Base-by-base conservation (phyloP, 2,329 filamentous ascomycete species). In the Aspergillus sp. region DNA sequence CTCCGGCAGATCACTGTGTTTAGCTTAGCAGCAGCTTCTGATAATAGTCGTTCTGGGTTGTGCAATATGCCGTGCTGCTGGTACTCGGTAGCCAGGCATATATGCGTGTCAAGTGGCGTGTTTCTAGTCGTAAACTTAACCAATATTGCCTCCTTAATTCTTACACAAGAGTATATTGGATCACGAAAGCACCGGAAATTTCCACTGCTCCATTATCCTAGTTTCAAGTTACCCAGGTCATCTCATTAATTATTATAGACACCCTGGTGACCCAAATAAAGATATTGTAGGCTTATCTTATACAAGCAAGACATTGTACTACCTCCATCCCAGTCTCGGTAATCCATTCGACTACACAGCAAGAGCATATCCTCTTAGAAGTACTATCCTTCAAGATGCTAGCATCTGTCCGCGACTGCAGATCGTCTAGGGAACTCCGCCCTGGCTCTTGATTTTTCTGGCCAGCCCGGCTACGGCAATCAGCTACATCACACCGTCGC, bases 341-440 rank as follows among this genome's bases (percentile, higher is more conserved):
- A 15, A 77, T 49, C 5, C 69, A 72, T 57, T 77, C 75, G 12
- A 77, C 70, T 6, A 75, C 72, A 64, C 74, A 77, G 41, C 66
- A 63, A 1, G 75, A 77, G 41, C 75, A 77, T 37, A 77, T 66
- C 52, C 70, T 77, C 40, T 73, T 61, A 12, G 64, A 56, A 12
- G 50, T 57, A n/a, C 61, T 61, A 13, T 17, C 24, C n/a, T 57
- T 45, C n/a, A 54, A 27, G 8, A 46, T 50, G 11, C 19, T 42
- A 3, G 24, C 40, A 45, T 46, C 17, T 44, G 15, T 48, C n/a
- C 51, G 48, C 20, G 54, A 49, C 6, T 62, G 47, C 12, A 49
- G 20, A 19, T n/a, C 37, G n/a, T 48, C 46, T 12, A 41, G 39
- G 15, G 49, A 15, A 46, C 57, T 56, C 19, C 34, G 51, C 27